Base-by-base conservation (phyloP, 176 grass and related monocot species). In the Rhynchospora pubera region DNA sequence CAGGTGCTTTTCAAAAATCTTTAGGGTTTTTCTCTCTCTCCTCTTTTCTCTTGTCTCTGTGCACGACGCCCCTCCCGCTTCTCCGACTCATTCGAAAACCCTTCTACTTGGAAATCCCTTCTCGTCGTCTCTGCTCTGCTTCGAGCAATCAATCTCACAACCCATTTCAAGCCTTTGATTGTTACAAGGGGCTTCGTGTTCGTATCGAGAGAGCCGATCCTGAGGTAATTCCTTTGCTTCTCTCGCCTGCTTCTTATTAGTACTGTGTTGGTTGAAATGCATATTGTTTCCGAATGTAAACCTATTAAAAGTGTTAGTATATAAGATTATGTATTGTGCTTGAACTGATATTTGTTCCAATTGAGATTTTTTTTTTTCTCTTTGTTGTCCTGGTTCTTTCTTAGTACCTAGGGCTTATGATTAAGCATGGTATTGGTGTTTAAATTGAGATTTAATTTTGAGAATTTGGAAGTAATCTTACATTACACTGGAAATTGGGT, bases 21-120 rank as follows among this genome's bases (percentile, higher is more conserved):
- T 63, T 88, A 88, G 87, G 87, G 87, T 88, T 88, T 88, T 16
- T 22, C 51, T 43, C 87, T 85, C 77, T 56, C 66, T n/a, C n/a
- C n/a, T 57, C 86, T 18, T 81, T 79, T 50, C 45, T 22, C 50
- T 55, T n/a, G n/a, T n/a, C 6, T 8, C 47, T 16, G 21, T 46
- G 68, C 68, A 72, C 72, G 72, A 76, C 72, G 72, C 72, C 72
- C 82, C 53, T 79, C 81, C 72, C 86, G 81, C 84, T 88, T 79
- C 86, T 42, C 8, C 63, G 28, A 60, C 51, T 45, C 22, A 62
- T 63, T 80, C 79, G 62, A 84, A 88, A 76, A 46, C 16, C 82
- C 62, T 39, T 69, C 45, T 62, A 81, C 4, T 59, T 51, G 62
- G 14, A 57, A 60, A 34, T 32, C 13, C 28, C 57, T 42, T n/a